Conservation (phyloP, 1,284 basidiomycete species). For the Taiwanofungus camphoratus region DNA sequence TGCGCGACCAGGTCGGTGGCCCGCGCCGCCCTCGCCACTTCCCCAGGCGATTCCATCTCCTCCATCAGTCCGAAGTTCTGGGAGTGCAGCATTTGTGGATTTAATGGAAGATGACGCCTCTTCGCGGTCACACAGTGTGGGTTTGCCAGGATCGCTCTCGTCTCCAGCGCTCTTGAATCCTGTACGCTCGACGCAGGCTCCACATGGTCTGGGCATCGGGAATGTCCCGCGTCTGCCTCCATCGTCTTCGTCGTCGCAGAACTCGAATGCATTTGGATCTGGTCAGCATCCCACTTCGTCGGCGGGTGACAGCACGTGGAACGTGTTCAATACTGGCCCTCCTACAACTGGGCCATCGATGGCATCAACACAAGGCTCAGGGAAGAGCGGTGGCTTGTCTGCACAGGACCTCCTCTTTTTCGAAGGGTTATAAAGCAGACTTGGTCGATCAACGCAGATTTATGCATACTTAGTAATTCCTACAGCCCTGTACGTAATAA, state of each 20-base stretch:
- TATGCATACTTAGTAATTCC: neutral
- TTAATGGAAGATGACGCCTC: constrained; percentile 23
- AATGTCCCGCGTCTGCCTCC: constrained; percentile 1
- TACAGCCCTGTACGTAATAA: too few relatives aligned
- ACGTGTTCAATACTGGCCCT: neutral
- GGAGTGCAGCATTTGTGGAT: constrained; percentile 9
- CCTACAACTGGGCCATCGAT: constrained; percentile 14
- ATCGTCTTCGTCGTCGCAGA: constrained; percentile 7
- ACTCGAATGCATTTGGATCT: constrained; percentile 1
- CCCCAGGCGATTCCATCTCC: constrained; percentile 32
- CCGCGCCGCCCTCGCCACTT: constrained; percentile 53
- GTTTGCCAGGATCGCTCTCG: constrained; percentile 11
- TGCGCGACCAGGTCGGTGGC: constrained; percentile 50
- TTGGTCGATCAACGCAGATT: too few relatives aligned
- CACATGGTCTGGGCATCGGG: constrained; percentile 9
- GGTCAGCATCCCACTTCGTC: neutral
- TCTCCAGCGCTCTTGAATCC: constrained; percentile 12
- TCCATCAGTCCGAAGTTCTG: constrained; percentile 7
- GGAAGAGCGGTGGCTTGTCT: constrained; percentile 41
- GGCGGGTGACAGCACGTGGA: neutral
- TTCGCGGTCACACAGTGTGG: neutral
- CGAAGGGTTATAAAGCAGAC: constrained; percentile 61
- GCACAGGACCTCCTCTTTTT: constrained; percentile 75
- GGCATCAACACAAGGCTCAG: constrained; percentile 21
- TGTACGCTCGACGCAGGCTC: constrained; percentile 4